A percentile compares a stretch with the other conserved stretches of the same genome.
Conservation (phyloP, 140 eudicot genomes). For the Oenanthe javanica region DNA sequence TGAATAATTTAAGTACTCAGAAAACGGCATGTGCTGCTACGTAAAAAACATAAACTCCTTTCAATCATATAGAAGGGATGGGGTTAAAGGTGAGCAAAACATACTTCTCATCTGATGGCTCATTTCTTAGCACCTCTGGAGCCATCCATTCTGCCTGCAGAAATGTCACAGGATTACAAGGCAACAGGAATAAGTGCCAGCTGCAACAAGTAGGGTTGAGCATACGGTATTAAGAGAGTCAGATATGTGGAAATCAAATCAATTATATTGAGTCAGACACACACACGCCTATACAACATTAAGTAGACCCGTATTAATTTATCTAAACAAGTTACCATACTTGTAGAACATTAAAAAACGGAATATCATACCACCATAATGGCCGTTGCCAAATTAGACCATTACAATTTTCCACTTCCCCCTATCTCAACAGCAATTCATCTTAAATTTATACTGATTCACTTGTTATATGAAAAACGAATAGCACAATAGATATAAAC, state of each 20-base stretch:
- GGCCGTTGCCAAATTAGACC: not conserved
- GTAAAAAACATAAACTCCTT: not conserved
- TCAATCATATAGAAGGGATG: too few relatives aligned
- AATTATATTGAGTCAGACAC: not conserved
- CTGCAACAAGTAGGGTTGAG: not conserved
- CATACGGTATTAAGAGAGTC: not conserved
- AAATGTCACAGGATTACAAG: conserved; percentile 19
- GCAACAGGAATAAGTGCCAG: not conserved
- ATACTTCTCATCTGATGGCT: conserved; percentile 94
- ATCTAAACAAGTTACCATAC: not conserved
- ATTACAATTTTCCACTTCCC: not conserved
- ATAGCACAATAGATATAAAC: not conserved
- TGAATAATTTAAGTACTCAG: not conserved
- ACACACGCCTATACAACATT: not conserved
- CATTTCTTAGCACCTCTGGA: conserved; percentile 94
- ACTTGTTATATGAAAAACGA: not conserved
- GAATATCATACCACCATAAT: not conserved
- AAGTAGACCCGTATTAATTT: not conserved
- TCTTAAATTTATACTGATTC: not conserved
- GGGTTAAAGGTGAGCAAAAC: conserved; percentile 3
- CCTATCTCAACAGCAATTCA: not conserved
- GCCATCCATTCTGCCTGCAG: conserved; percentile 99
- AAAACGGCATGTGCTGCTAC: not conserved
- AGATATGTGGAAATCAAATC: not conserved
- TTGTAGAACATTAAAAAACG: not conserved